Percentiles rank a stretch among this genome's conserved stretches.
phyloP scores from a whole-genome alignment of 805 yeast species.

The Pichia californica region DNA sequence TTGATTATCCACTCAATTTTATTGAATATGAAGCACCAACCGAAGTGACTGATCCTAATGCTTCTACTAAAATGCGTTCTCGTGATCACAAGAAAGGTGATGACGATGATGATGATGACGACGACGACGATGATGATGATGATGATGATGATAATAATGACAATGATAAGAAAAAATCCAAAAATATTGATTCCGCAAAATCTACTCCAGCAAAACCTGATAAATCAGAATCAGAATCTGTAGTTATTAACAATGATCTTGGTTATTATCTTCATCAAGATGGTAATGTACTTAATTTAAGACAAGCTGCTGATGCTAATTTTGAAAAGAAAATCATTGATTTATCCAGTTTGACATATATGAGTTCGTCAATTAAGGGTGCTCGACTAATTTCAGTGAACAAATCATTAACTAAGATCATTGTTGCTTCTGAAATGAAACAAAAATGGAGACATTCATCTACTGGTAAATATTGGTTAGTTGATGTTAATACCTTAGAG shows the following conservation, averaged over 20 bases:
- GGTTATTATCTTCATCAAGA: slow-evolving; percentile 33
- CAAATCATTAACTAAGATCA: slow-evolving; percentile 39
- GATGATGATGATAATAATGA: slow-evolving; percentile 1
- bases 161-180: not conserved
- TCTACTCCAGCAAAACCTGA: too few species aligned
- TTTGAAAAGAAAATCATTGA: slow-evolving; percentile 29
- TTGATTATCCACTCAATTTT: slow-evolving; percentile 20
- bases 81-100: not conserved
- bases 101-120: not conserved
- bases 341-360: slow-evolving; percentile 33
- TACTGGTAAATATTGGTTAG: slow-evolving; percentile 53
- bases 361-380: slow-evolving; percentile 32
- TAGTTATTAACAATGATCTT: slow-evolving; percentile 30
- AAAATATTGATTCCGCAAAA: too few species aligned
- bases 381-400: slow-evolving; percentile 41
- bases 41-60: not conserved
- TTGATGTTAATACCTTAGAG: slow-evolving; percentile 36
- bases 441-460: slow-evolving; percentile 68
- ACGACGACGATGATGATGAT: not conserved
- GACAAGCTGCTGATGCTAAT: slow-evolving; percentile 25
- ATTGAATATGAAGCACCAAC: slow-evolving; percentile 15
- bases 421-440: slow-evolving; percentile 46
- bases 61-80: not conserved
- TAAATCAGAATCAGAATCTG: too few species aligned
- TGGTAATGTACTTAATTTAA: slow-evolving; percentile 14